Evolutionary conservation across 148 eudicot genomes (phyloP), one percentile per base, ranked within the genome.

Genomic region (Talinum fruticosum): DNA sequence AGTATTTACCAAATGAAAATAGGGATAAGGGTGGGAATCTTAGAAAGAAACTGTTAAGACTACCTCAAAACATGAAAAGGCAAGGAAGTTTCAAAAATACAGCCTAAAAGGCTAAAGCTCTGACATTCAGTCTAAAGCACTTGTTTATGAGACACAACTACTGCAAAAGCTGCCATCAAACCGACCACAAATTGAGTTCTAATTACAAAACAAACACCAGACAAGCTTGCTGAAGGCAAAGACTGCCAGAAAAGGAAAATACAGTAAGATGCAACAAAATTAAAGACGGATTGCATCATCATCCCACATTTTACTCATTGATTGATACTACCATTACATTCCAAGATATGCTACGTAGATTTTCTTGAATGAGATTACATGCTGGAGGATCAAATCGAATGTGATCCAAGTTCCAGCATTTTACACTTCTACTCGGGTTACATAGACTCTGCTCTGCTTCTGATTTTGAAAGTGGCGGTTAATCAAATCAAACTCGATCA

Each of bases 401-500:
- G 13, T 33, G 47, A 8, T 41, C 54, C 45, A 45, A 57, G 51
- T 76, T 76, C 71, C 45, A 76, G 68, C 81, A 67, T 67, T 37
- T 26, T 59, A 78, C 75, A 78, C 38, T n/a, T n/a, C n/a, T n/a
- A n/a, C n/a, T n/a, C 72, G 37, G 35, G 72, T 76, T 78, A 78
- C 78, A 78, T 61, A 59, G 84, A 78, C 84, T 82, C 84, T 69
- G 15, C 75, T 78, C 23, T 19, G 23, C 21, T 51, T 51, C 21
- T n/a, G n/a, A n/a, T n/a, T n/a, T n/a, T n/a, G n/a, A n/a, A n/a
- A n/a, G n/a, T n/a, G n/a, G n/a, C n/a, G n/a, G n/a, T n/a, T n/a
- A n/a, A n/a, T n/a, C n/a, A n/a, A n/a, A n/a, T n/a, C n/a, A n/a
- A n/a, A n/a, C n/a, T n/a, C n/a, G n/a, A n/a, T n/a, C n/a, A n/a